Evolutionary conservation across 176 grass and related monocot genomes (phyloP), one percentile per base, ranked within the genome.

Genomic region (Hyparrhenia diplandra): DNA sequence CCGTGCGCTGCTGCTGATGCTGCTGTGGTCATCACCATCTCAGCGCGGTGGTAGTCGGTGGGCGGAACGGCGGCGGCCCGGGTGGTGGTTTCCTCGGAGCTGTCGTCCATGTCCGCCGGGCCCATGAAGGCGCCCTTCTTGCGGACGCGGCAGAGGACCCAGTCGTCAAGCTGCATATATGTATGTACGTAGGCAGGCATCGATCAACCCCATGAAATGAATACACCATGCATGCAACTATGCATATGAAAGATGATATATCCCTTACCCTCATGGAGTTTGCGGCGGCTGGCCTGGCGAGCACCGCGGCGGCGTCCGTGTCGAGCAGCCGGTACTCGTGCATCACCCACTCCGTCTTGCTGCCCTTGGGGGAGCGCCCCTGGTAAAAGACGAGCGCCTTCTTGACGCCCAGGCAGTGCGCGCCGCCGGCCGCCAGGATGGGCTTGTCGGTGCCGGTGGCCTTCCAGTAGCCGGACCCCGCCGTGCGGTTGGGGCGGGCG

Each of bases 401-500:
- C 83, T 89, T 89, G 24, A 89, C 87, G 43, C 83, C 87, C 27
- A 89, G 73, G 88, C 88, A 89, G 36, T 64, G 83, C 31, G 55
- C 24, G 3, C 82, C 71, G 20, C 41, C 45, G 37, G 55, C 34
- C 4, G 78, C 62, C 2, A 89, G 77, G 82, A 98, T 98, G 59
- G 95, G 88, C 79, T 95, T 98, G 78, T 98, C 95, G 0, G 95
- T 95, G 37, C 95, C 95, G 20, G 95, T 98, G 49, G 95, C 95
- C 80, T 98, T 98, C 95, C 95, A 98, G 78, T 98, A 98, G 27
- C 95, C 95, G 6, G 90, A 95, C 3, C 83, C 86, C 0, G 87
- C 87, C 1, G 71, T 70, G 41, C 87, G 77, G 77, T 85, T 89
- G 3, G 87, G 87, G 2, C 87, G 62, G 6, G 52, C 71, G 12